Percentiles rank a stretch among this genome's conserved stretches.
Conservation (phyloP, 1,284 basidiomycete species). For the Inonotus hispidus region DNA sequence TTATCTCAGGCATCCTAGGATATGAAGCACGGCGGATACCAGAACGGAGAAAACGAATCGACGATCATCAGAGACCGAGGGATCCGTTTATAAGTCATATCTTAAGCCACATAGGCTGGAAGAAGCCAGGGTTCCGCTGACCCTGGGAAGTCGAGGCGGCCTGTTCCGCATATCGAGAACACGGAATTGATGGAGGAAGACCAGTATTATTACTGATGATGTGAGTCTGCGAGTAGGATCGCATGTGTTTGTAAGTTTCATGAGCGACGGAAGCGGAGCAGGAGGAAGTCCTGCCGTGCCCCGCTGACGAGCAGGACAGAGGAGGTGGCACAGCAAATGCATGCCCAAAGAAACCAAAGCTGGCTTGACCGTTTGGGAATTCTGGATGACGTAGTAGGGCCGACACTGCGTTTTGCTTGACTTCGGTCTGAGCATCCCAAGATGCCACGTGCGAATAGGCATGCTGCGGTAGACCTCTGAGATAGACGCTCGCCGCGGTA, state of each 20-base stretch:
- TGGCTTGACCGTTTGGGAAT: not conserved
- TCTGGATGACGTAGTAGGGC: not conserved
- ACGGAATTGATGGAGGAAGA: not conserved
- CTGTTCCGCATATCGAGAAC: constrained; percentile 2
- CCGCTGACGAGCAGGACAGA: constrained; percentile 30
- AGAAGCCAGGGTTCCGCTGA: constrained; percentile 1
- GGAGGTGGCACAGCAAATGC: not conserved
- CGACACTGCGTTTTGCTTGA: not conserved
- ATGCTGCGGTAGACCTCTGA: constrained; percentile 22
- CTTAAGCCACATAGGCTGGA: constrained; percentile 14
- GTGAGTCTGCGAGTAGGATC: constrained; percentile 55
- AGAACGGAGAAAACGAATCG: not conserved
- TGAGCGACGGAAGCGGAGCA: constrained; percentile 39
- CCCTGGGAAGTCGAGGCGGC: not conserved
- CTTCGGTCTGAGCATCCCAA: constrained; percentile 1
- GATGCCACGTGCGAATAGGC: not conserved
- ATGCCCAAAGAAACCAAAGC: not conserved
- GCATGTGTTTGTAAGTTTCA: constrained; percentile 37
- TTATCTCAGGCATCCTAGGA: constrained; percentile 9
- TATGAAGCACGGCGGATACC: not conserved
- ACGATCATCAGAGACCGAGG: not conserved
- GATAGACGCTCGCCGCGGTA: not conserved
- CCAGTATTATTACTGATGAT: constrained; percentile 37
- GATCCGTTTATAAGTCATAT: not conserved
- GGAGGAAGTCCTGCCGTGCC: constrained; percentile 54